Evolutionary conservation across 1,284 basidiomycete species (phyloP).

Genomic region (Naganishia albida): DNA sequence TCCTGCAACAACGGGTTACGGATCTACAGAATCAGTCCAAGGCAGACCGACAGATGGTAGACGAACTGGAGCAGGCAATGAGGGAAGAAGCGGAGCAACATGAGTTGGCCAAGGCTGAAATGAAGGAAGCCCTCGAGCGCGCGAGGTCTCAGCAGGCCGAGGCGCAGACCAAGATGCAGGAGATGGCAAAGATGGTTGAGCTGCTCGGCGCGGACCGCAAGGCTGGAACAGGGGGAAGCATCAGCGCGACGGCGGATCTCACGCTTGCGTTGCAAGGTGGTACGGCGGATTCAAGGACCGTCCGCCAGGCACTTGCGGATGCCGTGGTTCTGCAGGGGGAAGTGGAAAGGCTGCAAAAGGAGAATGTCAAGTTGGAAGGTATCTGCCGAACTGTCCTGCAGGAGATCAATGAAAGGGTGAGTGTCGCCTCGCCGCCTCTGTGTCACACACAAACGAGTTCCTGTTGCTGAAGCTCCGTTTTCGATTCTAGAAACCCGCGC

Average conservation of each 20-base stretch:
- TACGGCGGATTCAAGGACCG: slow-evolving; percentile 15
- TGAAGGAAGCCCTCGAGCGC: slow-evolving; percentile 21
- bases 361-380: slow-evolving; percentile 65
- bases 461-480: not conserved
- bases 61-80: slow-evolving; percentile 31
- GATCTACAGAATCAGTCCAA: slow-evolving; percentile 17
- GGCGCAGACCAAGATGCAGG: slow-evolving; percentile 60
- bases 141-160: slow-evolving; percentile 8
- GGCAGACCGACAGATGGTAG: slow-evolving; percentile 25
- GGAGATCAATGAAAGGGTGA: slow-evolving; percentile 84
- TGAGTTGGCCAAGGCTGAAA: slow-evolving; percentile 11
- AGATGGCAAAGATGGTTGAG: slow-evolving; percentile 55
- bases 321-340: slow-evolving; percentile 28
- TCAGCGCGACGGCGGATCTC: slow-evolving; percentile 22
- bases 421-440: slow-evolving; percentile 40
- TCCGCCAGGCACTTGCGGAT: slow-evolving; percentile 25
- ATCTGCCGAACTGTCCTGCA: slow-evolving; percentile 58
- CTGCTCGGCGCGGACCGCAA: slow-evolving; percentile 24
- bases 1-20: slow-evolving; percentile 28
- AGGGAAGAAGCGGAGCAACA: slow-evolving; percentile 29
- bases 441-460: not conserved
- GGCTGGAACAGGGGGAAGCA: slow-evolving; percentile 13
- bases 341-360: slow-evolving; percentile 21
- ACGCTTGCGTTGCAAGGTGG: slow-evolving; percentile 24
- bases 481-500: slow-evolving; percentile 69